A percentile compares a stretch with the other conserved stretches of the same genome.
phyloP scores from a whole-genome alignment of 305 asterid species.

The Rubia peregrina region DNA sequence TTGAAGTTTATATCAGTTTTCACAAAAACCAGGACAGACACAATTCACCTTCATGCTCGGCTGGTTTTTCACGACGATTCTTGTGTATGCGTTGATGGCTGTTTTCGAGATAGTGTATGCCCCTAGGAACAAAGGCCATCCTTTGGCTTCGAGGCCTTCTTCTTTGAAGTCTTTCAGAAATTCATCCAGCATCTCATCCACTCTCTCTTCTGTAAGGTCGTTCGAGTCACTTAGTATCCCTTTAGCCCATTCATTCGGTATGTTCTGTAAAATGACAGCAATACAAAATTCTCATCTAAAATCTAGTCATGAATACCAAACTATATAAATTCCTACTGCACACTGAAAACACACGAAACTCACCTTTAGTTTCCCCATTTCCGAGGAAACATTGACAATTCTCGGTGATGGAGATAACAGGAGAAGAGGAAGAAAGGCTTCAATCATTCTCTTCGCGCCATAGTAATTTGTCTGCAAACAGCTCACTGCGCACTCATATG shows the following conservation, averaged over 20 bases:
- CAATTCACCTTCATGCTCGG: background rate
- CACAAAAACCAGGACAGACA: background rate
- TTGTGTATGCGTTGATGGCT: background rate
- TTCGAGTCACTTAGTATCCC: background rate
- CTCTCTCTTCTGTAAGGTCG: background rate
- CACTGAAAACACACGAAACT: background rate
- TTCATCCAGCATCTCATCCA: background rate
- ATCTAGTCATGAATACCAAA: background rate
- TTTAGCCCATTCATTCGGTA: background rate
- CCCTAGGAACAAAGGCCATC: conserved; percentile 2
- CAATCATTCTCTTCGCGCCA: conserved; percentile 14
- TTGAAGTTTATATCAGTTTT: too few species aligned
- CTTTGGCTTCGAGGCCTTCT: background rate
- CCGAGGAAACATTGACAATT: conserved; percentile 43
- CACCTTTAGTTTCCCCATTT: conserved; percentile 40
- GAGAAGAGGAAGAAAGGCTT: conserved; percentile 11
- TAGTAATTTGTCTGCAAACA: conserved; percentile 47
- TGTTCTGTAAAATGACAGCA: background rate
- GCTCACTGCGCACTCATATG: conserved; percentile 26
- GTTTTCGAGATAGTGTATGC: background rate
- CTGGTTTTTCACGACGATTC: background rate
- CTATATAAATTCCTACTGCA: background rate
- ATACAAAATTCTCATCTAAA: too few species aligned
- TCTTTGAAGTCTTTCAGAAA: background rate
- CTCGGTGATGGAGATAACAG: conserved; percentile 33